Conservation (phyloP, 768 basidiomycete species). For the Serendipita indica region DNA sequence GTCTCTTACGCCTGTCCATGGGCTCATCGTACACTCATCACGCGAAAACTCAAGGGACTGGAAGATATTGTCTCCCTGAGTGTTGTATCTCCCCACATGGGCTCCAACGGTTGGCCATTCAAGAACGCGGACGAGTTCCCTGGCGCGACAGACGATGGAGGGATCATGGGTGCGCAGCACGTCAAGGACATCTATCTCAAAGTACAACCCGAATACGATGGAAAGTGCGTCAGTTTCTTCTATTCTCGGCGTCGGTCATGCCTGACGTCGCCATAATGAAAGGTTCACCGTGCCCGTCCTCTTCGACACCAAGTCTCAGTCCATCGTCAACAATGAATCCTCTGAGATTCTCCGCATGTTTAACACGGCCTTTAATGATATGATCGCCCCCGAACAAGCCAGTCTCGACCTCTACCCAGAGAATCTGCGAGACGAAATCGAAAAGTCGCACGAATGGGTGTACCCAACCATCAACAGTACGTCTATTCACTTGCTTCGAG, state of each 20-base stretch:
- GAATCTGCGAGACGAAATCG: conserved; percentile 57
- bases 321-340: conserved; percentile 92
- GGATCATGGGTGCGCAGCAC: conserved; percentile 48
- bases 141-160: conserved; percentile 58
- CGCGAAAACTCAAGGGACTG: conserved; percentile 82
- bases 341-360: conserved; percentile 91
- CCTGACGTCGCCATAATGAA: not conserved
- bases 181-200: conserved; percentile 76
- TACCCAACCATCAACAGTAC: conserved; percentile 73
- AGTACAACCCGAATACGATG: conserved; percentile 53
- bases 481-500: conserved; percentile 17
- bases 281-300: conserved; percentile 79
- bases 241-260: not conserved
- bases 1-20: conserved; percentile 85
- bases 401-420: conserved; percentile 66
- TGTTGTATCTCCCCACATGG: conserved; percentile 78
- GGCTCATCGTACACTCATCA: conserved; percentile 84
- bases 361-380: conserved; percentile 69
- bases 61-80: conserved; percentile 77
- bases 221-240: conserved; percentile 34
- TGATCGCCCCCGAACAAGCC: conserved; percentile 50
- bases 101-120: conserved; percentile 75
- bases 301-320: conserved; percentile 80
- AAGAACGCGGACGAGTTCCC: conserved; percentile 52
- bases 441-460: conserved; percentile 72